A percentile compares a stretch with the other conserved stretches of the same genome.
phyloP scores from a whole-genome alignment of 2,329 filamentous ascomycete species.

The Phyllosticta citriasiana region DNA sequence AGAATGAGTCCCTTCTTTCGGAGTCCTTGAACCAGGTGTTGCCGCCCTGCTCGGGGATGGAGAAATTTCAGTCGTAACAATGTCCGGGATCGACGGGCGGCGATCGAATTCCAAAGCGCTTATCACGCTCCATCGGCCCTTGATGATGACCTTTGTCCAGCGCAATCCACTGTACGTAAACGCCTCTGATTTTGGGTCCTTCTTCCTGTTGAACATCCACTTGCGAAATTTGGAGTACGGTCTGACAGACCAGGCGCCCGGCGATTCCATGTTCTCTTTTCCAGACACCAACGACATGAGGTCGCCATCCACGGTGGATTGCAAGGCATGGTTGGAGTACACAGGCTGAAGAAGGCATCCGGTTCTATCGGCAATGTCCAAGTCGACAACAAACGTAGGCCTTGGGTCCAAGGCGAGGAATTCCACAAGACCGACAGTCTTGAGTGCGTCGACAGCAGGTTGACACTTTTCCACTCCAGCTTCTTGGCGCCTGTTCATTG shows the following conservation, averaged over 20 bases:
- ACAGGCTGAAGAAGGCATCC: slow-evolving; percentile 7
- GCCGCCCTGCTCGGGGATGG: not conserved
- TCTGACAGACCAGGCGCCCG: slow-evolving; percentile 14
- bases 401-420: slow-evolving; percentile 19
- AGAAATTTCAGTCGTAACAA: not conserved
- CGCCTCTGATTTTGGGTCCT: slow-evolving; percentile 11
- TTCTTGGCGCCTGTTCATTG: not conserved
- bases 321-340: slow-evolving; percentile 20
- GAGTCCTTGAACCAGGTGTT: not conserved
- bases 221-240: slow-evolving; percentile 18
- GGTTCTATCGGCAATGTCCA: slow-evolving; percentile 10
- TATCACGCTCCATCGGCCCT: slow-evolving; percentile 19
- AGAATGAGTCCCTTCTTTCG: not conserved
- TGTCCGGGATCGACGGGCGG: not conserved
- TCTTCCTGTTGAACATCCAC: slow-evolving; percentile 16
- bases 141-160: slow-evolving; percentile 19
- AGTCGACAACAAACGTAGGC: slow-evolving; percentile 17
- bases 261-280: slow-evolving; percentile 9
- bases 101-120: slow-evolving; percentile 16
- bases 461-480: not conserved
- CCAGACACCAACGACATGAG: slow-evolving; percentile 17
- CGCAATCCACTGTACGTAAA: slow-evolving; percentile 17
- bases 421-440: slow-evolving; percentile 14
- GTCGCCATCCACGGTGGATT: slow-evolving; percentile 4
- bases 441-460: slow-evolving; percentile 1